Evolutionary conservation across 495 filamentous ascomycete genomes (phyloP), one percentile per base, ranked within the genome.

Genomic region (Poronia punctata): DNA sequence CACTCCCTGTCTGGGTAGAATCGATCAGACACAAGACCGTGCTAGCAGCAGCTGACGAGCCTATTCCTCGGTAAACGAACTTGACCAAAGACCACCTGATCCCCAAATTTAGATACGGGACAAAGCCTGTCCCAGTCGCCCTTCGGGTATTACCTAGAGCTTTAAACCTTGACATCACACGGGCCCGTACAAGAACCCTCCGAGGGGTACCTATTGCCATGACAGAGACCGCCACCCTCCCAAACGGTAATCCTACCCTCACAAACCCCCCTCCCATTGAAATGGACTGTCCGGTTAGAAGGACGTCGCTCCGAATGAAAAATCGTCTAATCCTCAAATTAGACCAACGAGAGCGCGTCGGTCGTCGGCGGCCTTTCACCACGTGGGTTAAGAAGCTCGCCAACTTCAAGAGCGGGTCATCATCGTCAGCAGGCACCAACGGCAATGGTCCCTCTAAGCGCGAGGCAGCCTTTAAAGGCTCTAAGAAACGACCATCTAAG

Each of bases 361-460:
- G 64, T 28, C 83, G 87, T 38, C 83, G 88, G 36, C 80, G 83
- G 35, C 90, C 90, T 4, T 96, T 98, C 61, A 79, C 89, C 16
- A 82, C 77, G 29, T 88, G 89, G 83, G 86, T 98, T 79, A 95
- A 90, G 71, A 88, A 89, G 46, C 76, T 98, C 19, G 80, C 88
- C 21, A 92, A 79, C 56, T 75, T 95, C 46, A 95, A 90, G 60
- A 72, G 61, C 45, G 73, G 72, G 7, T 68, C 57, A 46, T 69
- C 59, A 43, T 68, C 74, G 4, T 63, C 60, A 9, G 54, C 65
- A 14, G 57, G 56, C 19, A 40, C 50, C 29, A 24, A 45, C 15
- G 49, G 56, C 25, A 56, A 58, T 27, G 50, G 50, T 22, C 55
- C 59, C 41, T 49, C 53, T n/a, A 62, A 61, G 28, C 68, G 62